Base-by-base conservation (phyloP, 345 rosid genomes). In the Triadica sebifera region DNA sequence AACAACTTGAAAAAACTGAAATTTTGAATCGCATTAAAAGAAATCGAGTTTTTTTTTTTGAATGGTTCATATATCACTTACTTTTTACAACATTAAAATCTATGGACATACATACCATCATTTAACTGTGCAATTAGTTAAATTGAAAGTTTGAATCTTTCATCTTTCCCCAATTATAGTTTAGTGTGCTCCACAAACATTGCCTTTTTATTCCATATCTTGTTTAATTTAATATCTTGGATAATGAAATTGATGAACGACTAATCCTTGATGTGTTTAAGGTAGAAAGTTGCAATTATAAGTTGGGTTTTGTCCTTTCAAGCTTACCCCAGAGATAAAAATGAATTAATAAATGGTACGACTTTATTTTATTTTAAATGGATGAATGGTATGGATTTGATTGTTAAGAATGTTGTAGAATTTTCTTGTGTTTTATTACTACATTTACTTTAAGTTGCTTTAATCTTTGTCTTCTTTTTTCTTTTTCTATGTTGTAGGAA, bases 281-380 rank as follows among this genome's bases (percentile, higher is more conserved):
- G 97, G 89, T 90, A 73, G 97, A 88, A 85, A 79, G 85, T 85
- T 68, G 86, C 73, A 0, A 90, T 91, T 81, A 80, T 82, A 13
- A 76, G 67, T 49, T 94, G 98, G 98, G 88, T 92, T 77, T 84
- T 94, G 68, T 94, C 98, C 10, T 87, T 94, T 56, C 95, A 86
- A 74, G 88, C 90, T 74, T 76, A 80, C 59, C 93, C 94, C 29
- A 72, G 81, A 58, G 80, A 79, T 79, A 56, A 72, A 78, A 80
- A 67, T 75, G 81, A 85, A 60, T 65, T 88, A 65, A 65, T 55
- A 29, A 76, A 82, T 79, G 99, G 98, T 93, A 85, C 19, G 4
- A 20, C 19, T 53, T 53, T 53, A 13, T 51, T 51, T 52, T 16
- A 52, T 52, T 12, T 53, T 53, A 17, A 17, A 20, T 53, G 17